phyloP scores from a whole-genome alignment of 192 early-diverging fungal species.

The Coemansia sp. region DNA sequence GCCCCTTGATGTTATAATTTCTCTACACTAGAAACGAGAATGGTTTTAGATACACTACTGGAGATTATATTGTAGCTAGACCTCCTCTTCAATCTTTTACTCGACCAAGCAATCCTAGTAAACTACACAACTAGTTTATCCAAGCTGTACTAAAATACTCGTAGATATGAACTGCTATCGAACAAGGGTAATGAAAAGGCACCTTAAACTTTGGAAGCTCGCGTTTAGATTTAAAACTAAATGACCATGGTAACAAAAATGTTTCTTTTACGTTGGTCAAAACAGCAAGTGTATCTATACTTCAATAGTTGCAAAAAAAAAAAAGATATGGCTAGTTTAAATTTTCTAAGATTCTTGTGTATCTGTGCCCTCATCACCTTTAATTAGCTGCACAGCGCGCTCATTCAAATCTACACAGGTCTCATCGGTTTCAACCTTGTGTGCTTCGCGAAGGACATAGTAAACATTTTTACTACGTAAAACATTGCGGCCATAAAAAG shows the following conservation, averaged over 20 bases:
- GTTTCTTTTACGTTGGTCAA: background rate
- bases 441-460: constrained; percentile 79
- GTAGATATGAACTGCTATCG: too few relatives aligned
- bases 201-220: too few relatives aligned
- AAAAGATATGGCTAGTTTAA: constrained; percentile 15
- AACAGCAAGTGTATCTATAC: background rate
- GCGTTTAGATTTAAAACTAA: too few relatives aligned
- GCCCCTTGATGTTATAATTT: too few relatives aligned
- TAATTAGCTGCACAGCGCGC: constrained; percentile 79
- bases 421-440: constrained; percentile 73
- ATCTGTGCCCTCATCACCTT: constrained; percentile 68
- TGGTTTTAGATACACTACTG: too few relatives aligned
- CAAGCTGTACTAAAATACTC: too few relatives aligned
- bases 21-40: too few relatives aligned
- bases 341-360: constrained; percentile 41
- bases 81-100: too few relatives aligned
- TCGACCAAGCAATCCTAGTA: too few relatives aligned
- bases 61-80: too few relatives aligned
- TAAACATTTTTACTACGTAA: constrained; percentile 82
- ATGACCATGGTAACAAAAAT: background rate
- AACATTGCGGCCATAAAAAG: constrained; percentile 73
- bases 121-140: too few relatives aligned
- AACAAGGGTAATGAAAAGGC: too few relatives aligned
- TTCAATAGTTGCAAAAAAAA: constrained; percentile 4
- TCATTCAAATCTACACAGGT: constrained; percentile 70